A percentile compares a stretch with the other conserved stretches of the same genome.
phyloP scores from a whole-genome alignment of 2,329 filamentous ascomycete species.

The Tolypocladium amazonense region DNA sequence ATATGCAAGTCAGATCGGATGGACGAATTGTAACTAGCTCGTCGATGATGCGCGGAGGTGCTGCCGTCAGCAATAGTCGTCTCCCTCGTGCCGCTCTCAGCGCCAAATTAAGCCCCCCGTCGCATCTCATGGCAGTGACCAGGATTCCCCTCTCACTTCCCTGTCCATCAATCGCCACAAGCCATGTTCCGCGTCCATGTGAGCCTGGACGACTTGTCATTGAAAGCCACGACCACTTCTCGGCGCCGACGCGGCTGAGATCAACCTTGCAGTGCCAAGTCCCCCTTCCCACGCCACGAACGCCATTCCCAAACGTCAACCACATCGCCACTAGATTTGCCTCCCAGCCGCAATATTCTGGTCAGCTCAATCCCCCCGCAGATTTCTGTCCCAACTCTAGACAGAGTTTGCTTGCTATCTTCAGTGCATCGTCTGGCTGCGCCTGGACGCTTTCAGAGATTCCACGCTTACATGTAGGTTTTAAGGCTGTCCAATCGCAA shows the following conservation, averaged over 20 bases:
- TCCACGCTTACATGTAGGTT: not conserved
- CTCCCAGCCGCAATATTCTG: not conserved
- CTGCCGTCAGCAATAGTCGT: not conserved
- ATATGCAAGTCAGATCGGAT: not conserved
- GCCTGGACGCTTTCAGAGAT: not conserved
- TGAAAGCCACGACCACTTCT: no score
- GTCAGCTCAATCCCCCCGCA: not conserved
- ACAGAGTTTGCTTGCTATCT: not conserved
- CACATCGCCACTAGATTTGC: not conserved
- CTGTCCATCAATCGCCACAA: not conserved
- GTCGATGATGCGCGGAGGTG: not conserved
- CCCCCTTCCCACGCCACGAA: not conserved
- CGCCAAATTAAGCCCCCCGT: not conserved
- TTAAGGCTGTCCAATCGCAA: not conserved
- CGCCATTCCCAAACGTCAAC: not conserved
- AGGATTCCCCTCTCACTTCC: not conserved
- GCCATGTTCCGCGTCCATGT: not conserved
- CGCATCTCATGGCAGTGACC: not conserved
- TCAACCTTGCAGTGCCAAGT: not conserved
- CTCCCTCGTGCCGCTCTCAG: not conserved
- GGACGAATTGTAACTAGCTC: not conserved
- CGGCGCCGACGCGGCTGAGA: not conserved
- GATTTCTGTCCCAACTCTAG: no score
- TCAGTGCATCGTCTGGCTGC: not conserved
- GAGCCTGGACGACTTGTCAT: not conserved